A percentile compares a stretch with the other conserved stretches of the same genome.
Conservation (phyloP, 371 early-diverging fungal genomes). For the Haplosporangium sp. region DNA sequence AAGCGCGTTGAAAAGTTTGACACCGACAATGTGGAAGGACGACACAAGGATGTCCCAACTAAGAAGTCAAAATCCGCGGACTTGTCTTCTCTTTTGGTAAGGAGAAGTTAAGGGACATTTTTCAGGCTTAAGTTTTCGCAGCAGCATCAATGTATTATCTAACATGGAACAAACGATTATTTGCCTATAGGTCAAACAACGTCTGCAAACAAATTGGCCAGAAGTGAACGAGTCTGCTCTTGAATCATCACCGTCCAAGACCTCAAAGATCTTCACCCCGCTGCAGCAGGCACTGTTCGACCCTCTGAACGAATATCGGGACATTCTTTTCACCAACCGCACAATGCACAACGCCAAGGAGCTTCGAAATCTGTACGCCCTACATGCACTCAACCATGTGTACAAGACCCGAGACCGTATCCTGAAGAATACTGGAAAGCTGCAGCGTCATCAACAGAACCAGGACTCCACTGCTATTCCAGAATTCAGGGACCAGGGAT, state of each 20-base stretch:
- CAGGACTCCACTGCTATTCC: slow-evolving; percentile 63
- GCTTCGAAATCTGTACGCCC: slow-evolving; percentile 75
- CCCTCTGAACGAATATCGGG: slow-evolving; percentile 78
- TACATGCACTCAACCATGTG: slow-evolving; percentile 94
- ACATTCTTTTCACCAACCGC: slow-evolving; percentile 80
- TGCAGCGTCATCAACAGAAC: slow-evolving; percentile 69
- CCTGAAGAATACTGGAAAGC: slow-evolving; percentile 81
- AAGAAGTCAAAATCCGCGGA: slow-evolving; percentile 49
- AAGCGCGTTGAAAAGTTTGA: slow-evolving; percentile 59
- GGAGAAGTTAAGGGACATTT: too few relatives aligned
- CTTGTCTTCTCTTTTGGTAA: slow-evolving; percentile 56
- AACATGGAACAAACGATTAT: too few relatives aligned
- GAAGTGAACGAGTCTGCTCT: slow-evolving; percentile 35
- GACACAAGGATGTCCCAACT: slow-evolving; percentile 32
- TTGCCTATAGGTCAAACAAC: slow-evolving; percentile 42
- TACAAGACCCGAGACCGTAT: slow-evolving; percentile 84
- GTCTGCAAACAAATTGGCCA: slow-evolving; percentile 38
- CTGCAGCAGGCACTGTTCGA: slow-evolving; percentile 72
- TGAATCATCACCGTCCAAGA: slow-evolving; percentile 15
- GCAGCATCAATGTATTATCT: too few relatives aligned
- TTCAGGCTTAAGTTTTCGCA: too few relatives aligned
- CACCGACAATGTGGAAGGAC: slow-evolving; percentile 44
- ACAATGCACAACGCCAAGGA: slow-evolving; percentile 69
- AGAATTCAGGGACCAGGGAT: slow-evolving; percentile 94
- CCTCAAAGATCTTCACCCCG: slow-evolving; percentile 58